Evolutionary conservation across 2,329 filamentous ascomycete species (phyloP).

Genomic region (Trichoderma asperellum): DNA sequence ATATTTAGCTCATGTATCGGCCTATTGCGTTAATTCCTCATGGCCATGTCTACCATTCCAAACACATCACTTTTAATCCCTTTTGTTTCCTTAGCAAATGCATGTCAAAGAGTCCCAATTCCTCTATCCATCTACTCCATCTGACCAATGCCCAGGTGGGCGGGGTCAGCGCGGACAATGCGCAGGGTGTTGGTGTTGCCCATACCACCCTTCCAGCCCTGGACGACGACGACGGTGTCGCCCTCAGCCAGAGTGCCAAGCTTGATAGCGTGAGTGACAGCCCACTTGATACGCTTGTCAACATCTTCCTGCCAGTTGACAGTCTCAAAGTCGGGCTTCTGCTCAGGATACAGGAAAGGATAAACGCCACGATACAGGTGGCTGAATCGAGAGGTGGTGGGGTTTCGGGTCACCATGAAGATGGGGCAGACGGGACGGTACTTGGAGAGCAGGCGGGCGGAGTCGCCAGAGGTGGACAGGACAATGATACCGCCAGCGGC

Average conservation of each 20-base stretch:
- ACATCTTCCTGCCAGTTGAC: slow-evolving; percentile 99
- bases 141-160: slow-evolving; percentile 61
- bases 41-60: slow-evolving; percentile 37
- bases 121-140: slow-evolving; percentile 33
- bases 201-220: slow-evolving; percentile 91
- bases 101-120: neutral
- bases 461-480: slow-evolving; percentile 92
- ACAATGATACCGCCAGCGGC: slow-evolving; percentile 96
- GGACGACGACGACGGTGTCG: slow-evolving; percentile 79
- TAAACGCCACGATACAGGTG: slow-evolving; percentile 98
- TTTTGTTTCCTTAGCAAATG: slow-evolving; percentile 20
- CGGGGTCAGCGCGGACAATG: slow-evolving; percentile 64
- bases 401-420: slow-evolving; percentile 96
- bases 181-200: slow-evolving; percentile 85
- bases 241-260: slow-evolving; percentile 74
- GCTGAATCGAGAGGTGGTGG: slow-evolving; percentile 81
- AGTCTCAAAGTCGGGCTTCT: slow-evolving; percentile 91
- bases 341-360: slow-evolving; percentile 91
- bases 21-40: slow-evolving; percentile 18
- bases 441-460: slow-evolving; percentile 94
- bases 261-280: slow-evolving; percentile 82
- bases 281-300: slow-evolving; percentile 96
- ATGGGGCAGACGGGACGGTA: slow-evolving; percentile 99
- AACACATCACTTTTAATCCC: slow-evolving; percentile 33
- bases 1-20: slow-evolving; percentile 10